A percentile compares a stretch with the other conserved stretches of the same genome.
These are phyloP conservation scores for Polysphondylium violaceum DNA, from an alignment of 78 protist genomes.

Conservation along the genomic window DNA sequence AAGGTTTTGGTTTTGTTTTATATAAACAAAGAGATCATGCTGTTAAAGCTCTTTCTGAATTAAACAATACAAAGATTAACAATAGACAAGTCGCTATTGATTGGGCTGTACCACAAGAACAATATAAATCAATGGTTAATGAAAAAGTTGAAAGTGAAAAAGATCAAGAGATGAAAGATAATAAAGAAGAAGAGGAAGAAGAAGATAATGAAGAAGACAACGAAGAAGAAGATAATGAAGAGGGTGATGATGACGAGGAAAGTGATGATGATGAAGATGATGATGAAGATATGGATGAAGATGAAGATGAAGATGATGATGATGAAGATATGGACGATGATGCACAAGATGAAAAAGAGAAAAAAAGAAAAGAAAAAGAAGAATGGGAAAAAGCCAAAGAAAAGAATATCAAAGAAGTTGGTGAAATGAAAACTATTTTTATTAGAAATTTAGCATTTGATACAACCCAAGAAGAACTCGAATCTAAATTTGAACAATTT, in stretches of 20 bases:
- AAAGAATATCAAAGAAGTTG: slow-evolving; percentile 58
- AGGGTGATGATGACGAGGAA: slow-evolving; percentile 19
- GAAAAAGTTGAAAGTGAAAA: slow-evolving; percentile 9
- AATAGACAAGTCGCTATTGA: slow-evolving; percentile 56
- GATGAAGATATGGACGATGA: slow-evolving; percentile 35
- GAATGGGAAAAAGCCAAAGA: slow-evolving; percentile 23
- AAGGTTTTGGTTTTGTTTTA: slow-evolving; percentile 69
- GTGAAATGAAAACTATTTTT: slow-evolving; percentile 55
- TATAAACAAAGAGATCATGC: slow-evolving; percentile 9
- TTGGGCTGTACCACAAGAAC: slow-evolving; percentile 68
- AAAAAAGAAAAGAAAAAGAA: slow-evolving; percentile 1
- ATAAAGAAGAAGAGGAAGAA: slow-evolving; percentile 1
- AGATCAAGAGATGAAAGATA: slow-evolving; percentile 9
- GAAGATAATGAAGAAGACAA: not conserved
- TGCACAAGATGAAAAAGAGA: slow-evolving; percentile 24
- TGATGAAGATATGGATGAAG: slow-evolving; percentile 21
- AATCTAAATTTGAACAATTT: slow-evolving; percentile 24
- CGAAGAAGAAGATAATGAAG: slow-evolving; percentile 27
- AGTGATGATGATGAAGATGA: slow-evolving; percentile 28
- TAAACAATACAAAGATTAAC: slow-evolving; percentile 2
- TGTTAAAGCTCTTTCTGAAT: slow-evolving; percentile 20
- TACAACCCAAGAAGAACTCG: slow-evolving; percentile 51
- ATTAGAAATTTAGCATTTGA: slow-evolving; percentile 76
- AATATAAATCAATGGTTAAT: not conserved
- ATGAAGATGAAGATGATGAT: slow-evolving; percentile 30